Evolutionary conservation across 345 rosid species (phyloP).

Genomic region (Syzygium aqueum): DNA sequence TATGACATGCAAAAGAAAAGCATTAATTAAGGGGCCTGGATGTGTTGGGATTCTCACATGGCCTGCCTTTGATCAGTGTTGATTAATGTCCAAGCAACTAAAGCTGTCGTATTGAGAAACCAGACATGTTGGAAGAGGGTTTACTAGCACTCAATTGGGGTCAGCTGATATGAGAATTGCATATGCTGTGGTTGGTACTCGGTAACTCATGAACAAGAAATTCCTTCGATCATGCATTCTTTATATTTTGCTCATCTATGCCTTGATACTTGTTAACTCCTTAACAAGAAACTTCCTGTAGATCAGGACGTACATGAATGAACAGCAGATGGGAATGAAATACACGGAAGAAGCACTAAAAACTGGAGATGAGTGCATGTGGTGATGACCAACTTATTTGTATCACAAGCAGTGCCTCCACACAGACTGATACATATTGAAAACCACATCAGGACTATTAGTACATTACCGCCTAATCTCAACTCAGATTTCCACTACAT

Average conservation of each 20-base stretch:
- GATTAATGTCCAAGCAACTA: background rate
- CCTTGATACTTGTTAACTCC: background rate
- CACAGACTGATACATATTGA: background rate
- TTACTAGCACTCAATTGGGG: background rate
- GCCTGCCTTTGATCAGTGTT: background rate
- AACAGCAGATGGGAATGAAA: background rate
- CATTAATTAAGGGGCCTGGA: background rate
- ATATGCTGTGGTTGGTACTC: background rate
- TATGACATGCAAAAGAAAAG: background rate
- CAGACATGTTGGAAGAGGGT: background rate
- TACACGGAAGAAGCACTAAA: background rate
- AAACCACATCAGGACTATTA: background rate
- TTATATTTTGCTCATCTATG: background rate
- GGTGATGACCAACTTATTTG: background rate
- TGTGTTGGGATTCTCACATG: background rate
- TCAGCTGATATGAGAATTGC: background rate
- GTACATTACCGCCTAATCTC: background rate
- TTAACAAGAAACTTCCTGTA: background rate
- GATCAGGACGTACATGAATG: background rate
- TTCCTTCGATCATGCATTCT: background rate
- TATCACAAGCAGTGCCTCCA: background rate
- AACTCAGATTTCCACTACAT: background rate
- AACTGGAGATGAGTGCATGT: background rate
- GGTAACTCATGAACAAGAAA: background rate
- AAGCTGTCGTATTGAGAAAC: background rate